A percentile compares a stretch with the other conserved stretches of the same genome.
phyloP scores from a whole-genome alignment of 805 yeast genomes.

The Teunomyces pallodes region DNA sequence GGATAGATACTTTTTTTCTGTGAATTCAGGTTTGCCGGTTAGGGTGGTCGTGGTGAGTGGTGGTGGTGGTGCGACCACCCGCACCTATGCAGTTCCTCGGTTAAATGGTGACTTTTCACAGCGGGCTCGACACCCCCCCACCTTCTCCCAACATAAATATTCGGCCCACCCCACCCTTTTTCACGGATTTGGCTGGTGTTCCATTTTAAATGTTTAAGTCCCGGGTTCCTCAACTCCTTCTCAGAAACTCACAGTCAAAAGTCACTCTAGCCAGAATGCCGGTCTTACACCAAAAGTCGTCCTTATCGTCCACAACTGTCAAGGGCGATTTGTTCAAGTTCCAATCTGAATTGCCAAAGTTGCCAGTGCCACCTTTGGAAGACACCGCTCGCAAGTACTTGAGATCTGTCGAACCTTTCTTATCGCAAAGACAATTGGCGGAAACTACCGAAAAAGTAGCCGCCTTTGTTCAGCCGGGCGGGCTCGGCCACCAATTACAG shows the following conservation, averaged over 20 bases:
- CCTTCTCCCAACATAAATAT: not conserved
- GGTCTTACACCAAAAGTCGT: slow-evolving; percentile 6
- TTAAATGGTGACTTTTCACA: slow-evolving; percentile 1
- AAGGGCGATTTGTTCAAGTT: slow-evolving; percentile 70
- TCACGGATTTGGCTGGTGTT: not conserved
- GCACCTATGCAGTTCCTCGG: slow-evolving; percentile 1
- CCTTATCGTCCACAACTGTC: slow-evolving; percentile 22
- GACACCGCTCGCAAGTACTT: slow-evolving; percentile 70
- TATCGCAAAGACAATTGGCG: slow-evolving; percentile 48
- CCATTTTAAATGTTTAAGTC: slow-evolving; percentile 7
- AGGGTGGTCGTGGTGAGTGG: not conserved
- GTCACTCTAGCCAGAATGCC: slow-evolving; percentile 7
- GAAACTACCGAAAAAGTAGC: slow-evolving; percentile 55
- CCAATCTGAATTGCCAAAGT: slow-evolving; percentile 72
- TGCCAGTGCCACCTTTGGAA: slow-evolving; percentile 83
- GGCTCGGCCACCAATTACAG: slow-evolving; percentile 69
- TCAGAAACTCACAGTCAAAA: not conserved
- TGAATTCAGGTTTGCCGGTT: too few species aligned
- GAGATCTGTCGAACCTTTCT: slow-evolving; percentile 68
- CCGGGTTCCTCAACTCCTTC: slow-evolving; percentile 3
- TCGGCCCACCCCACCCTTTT: not conserved
- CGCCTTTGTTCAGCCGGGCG: slow-evolving; percentile 62
- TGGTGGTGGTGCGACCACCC: not conserved
- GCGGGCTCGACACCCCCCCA: not conserved
- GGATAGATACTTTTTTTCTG: too few species aligned